Base-by-base conservation (phyloP, 1,284 basidiomycete species). In the Moniliophthora roreri region DNA sequence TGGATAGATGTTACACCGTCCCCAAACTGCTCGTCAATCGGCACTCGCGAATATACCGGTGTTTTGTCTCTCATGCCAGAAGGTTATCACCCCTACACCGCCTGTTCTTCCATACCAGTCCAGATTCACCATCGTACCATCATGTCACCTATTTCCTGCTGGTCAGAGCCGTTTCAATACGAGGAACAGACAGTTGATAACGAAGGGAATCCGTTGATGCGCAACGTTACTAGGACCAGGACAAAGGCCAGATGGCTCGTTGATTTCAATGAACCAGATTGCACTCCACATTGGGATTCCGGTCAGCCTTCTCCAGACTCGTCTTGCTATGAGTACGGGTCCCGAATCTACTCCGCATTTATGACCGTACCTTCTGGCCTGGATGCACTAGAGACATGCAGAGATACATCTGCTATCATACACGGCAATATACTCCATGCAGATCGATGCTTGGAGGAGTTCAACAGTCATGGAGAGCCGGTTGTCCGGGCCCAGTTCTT, bases 261-360 rank as follows among this genome's bases (percentile, higher is more conserved):
- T 20, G 67, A 58, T 13, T 59, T 69, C 45, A 58, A 67, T 20
- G 44, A 56, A 3, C 52, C 64, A 5, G 46, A 26, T 5, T 45
- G 42, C 24, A 45, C 28, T 28, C 42, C 42, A 3, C 23, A 15
- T 3, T 45, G 42, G 42, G 42, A 45, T 15, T 24, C 42, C 13
- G 9, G 28, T 32, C 28, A 32, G 11, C 28, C 28, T 32, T 6
- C 11, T 6, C 28, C 28, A 32, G 28, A 32, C 11, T 6, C 6
- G 7, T 32, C 28, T 11, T 32, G 28, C 28, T 11, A 32, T 32
- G 28, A 32, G 7, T 32, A 32, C 28, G 28, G 28, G 28, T 6
- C 11, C 6, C 28, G 28, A 32, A 11, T 32, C 11, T 32, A 32
- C 11, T 11, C 6, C 11, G 6, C 28, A 11, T 32, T 6, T 11